These are phyloP conservation scores for Pyrrhoderma lamaoense DNA, from an alignment of 1,284 basidiomycete genomes.

Conservation along the genomic window DNA sequence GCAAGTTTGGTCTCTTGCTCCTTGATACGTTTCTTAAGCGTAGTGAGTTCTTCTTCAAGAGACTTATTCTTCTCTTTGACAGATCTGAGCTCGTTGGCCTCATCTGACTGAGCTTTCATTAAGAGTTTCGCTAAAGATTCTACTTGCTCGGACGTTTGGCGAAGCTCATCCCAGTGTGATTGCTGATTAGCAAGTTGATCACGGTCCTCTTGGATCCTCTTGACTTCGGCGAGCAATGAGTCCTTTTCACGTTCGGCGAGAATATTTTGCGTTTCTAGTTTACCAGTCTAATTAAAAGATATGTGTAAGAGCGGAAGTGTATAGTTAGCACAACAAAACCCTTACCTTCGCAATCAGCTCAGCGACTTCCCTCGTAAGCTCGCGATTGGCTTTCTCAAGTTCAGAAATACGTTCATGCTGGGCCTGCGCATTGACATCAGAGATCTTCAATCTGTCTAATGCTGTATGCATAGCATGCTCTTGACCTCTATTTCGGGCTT, in stretches of 20 bases:
- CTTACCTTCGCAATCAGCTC: constrained; percentile 52
- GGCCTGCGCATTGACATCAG: constrained; percentile 54
- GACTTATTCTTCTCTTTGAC: constrained; percentile 56
- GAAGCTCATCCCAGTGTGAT: constrained; percentile 64
- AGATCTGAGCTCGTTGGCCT: constrained; percentile 59
- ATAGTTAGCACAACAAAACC: constrained; percentile 14
- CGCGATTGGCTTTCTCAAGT: constrained; percentile 52
- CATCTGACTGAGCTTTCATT: constrained; percentile 58
- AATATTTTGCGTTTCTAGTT: constrained; percentile 49
- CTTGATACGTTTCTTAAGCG: constrained; percentile 62
- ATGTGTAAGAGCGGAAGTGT: constrained; percentile 5
- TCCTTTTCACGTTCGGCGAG: constrained; percentile 58
- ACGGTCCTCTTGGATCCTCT: constrained; percentile 48
- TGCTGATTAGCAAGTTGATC: constrained; percentile 54
- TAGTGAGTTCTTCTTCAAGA: constrained; percentile 58
- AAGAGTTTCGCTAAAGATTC: constrained; percentile 54
- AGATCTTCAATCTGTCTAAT: constrained; percentile 58
- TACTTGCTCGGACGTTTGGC: constrained; percentile 59
- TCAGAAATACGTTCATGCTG: constrained; percentile 51
- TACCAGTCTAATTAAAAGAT: constrained; percentile 41
- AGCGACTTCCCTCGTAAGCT: constrained; percentile 46
- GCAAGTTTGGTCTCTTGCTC: constrained; percentile 58
- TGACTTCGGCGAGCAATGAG: constrained; percentile 40
- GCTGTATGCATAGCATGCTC: constrained; percentile 65
- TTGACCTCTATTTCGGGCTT: constrained; percentile 51